These are phyloP conservation scores for Microascus cirrosus DNA, from an alignment of 2,329 filamentous ascomycete genomes.

Conservation along the genomic window DNA sequence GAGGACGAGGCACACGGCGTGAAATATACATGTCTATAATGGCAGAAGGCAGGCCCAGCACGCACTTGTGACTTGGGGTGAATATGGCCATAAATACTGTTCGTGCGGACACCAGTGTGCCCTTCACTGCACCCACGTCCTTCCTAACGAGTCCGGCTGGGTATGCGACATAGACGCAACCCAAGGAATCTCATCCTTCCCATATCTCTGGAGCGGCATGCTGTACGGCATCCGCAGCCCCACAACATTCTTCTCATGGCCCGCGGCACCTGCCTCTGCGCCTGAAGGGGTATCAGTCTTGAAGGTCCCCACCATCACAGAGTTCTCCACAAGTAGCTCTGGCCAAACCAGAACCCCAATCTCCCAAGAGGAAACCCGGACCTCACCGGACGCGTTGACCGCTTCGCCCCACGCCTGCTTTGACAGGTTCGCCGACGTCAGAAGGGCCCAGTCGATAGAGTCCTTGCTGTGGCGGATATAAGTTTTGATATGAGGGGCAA, in stretches of 20 bases:
- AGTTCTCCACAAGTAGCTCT: slow-evolving; percentile 34
- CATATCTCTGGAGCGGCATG: slow-evolving; percentile 60
- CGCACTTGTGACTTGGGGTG: neutral
- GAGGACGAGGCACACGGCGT: neutral
- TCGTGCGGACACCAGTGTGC: neutral
- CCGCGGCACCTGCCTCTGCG: slow-evolving; percentile 8
- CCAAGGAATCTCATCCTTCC: slow-evolving; percentile 59
- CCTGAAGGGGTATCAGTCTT: slow-evolving; percentile 40
- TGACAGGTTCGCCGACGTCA: slow-evolving; percentile 86
- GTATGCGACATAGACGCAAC: slow-evolving; percentile 50
- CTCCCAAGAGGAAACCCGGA: slow-evolving; percentile 72
- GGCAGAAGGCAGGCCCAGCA: neutral
- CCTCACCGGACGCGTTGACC: slow-evolving; percentile 40
- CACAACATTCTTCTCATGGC: slow-evolving; percentile 31
- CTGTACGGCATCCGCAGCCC: slow-evolving; percentile 77
- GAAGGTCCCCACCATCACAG: slow-evolving; percentile 60
- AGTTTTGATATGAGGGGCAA: slow-evolving; percentile 83
- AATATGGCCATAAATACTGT: neutral
- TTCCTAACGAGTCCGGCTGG: slow-evolving; percentile 51
- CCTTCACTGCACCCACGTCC: slow-evolving; percentile 18
- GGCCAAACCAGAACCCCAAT: slow-evolving; percentile 80
- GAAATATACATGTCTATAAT: neutral
- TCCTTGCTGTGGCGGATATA: slow-evolving; percentile 57
- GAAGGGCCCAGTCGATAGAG: slow-evolving; percentile 69
- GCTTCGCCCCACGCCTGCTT: slow-evolving; percentile 80